Percentiles rank a stretch among this genome's conserved stretches.
Evolutionary conservation across 2,329 filamentous ascomycete species (phyloP).

Genomic region (Fulvia fulva): DNA sequence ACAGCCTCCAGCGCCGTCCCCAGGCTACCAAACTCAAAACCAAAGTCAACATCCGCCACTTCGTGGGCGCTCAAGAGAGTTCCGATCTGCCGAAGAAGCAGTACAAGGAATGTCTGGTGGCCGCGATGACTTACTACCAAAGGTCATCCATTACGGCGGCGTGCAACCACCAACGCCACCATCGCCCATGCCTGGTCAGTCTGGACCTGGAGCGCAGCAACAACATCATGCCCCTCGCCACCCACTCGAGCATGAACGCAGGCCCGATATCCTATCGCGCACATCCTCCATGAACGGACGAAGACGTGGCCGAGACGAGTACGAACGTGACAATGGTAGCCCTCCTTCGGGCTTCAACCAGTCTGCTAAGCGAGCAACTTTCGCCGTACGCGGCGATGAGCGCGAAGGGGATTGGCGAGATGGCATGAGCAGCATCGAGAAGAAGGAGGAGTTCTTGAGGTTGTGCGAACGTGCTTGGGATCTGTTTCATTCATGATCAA

Average conservation of each 20-base stretch:
- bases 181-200: slow-evolving; percentile 58
- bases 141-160: slow-evolving; percentile 90
- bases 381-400: slow-evolving; percentile 27
- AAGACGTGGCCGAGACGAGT: slow-evolving; percentile 80
- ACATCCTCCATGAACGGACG: slow-evolving; percentile 57
- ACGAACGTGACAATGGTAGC: slow-evolving; percentile 80
- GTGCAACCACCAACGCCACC: slow-evolving; percentile 91
- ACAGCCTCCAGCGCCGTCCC: slow-evolving; percentile 70
- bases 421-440: slow-evolving; percentile 76
- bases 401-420: slow-evolving; percentile 54
- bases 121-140: slow-evolving; percentile 86
- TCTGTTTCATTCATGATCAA: slow-evolving; percentile 76
- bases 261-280: slow-evolving; percentile 29
- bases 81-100: slow-evolving; percentile 92
- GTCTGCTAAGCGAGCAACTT: slow-evolving; percentile 53
- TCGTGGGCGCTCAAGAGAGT: slow-evolving; percentile 67
- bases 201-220: slow-evolving; percentile 21
- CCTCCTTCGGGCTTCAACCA: slow-evolving; percentile 59
- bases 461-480: slow-evolving; percentile 93
- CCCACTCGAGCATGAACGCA: slow-evolving; percentile 34
- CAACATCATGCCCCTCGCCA: slow-evolving; percentile 5
- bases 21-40: slow-evolving; percentile 61
- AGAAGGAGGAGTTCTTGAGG: slow-evolving; percentile 87
- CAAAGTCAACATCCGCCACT: slow-evolving; percentile 46
- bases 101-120: slow-evolving; percentile 86